Base-by-base conservation (phyloP, 164 flowering plant species). In the Chloranthus sessilifolius region DNA sequence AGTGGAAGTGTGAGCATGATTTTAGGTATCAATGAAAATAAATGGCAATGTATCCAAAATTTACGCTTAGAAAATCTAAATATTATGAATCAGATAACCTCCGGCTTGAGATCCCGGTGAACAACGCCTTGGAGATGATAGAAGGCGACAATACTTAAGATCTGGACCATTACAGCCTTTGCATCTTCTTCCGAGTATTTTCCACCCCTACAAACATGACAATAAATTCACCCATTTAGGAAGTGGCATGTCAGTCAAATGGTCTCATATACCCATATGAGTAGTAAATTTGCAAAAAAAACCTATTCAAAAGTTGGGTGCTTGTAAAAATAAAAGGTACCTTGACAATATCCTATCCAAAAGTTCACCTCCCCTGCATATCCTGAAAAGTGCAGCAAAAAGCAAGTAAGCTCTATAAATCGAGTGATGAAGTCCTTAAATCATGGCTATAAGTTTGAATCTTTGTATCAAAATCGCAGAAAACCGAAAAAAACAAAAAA, bases 81-180 rank as follows among this genome's bases (percentile, higher is more conserved):
- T n/a, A n/a, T 30, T 12, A 46, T 19, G 19, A 55, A 50, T 31
- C 14, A 55, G n/a, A 52, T 53, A 75, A 91, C 98, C 96, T 91
- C 98, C 29, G 98, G 98, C 60, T 91, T 88, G 47, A 91, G 83
- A 47, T 91, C 98, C 51, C 98, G 92, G 51, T 91, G 98, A 68
- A 91, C 98, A 7, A 92, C 95, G 28, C 95, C 98, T 72, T 88
- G 96, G 36, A 88, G 85, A 74, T 92, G 98, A 66, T 83, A 88
- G 56, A 58, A 83, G 27, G 95, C 71, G 26, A 65, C 79, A 27
- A 80, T 79, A 63, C 76, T 88, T 47, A 88, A 53, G 55, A 92
- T 83, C 74, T 92, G 98, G 53, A 80, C 75, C 87, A 92, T 79
- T 42, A 92, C 88, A 50, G 56, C 74, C 69, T 82, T 92, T 5